Evolutionary conservation across 345 rosid genomes (phyloP).

Genomic region (Dovyalis caffra): DNA sequence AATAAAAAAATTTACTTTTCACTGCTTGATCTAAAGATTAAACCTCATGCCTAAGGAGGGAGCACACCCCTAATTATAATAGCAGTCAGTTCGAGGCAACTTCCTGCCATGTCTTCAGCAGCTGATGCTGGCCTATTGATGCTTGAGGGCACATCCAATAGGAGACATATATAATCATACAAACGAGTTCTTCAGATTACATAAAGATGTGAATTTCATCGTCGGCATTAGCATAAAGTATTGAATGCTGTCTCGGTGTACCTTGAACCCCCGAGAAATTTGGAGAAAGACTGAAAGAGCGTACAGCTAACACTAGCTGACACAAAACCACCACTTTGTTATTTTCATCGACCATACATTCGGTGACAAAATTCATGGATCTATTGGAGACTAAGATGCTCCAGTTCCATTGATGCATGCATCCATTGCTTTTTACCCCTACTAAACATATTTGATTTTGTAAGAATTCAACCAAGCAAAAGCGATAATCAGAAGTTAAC

Average conservation of each 20-base stretch:
- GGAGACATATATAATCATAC: background rate
- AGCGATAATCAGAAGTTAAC: background rate
- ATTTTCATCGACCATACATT: background rate
- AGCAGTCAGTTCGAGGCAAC: no score
- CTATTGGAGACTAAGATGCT: background rate
- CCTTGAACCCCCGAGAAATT: no score
- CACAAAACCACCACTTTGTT: background rate
- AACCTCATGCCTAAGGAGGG: no score
- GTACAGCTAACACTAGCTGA: background rate
- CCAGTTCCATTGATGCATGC: background rate
- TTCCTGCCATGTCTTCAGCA: no score
- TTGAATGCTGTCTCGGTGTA: background rate
- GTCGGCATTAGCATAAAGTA: background rate
- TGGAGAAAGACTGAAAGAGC: no score
- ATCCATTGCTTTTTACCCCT: background rate
- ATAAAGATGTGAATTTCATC: background rate
- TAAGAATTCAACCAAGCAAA: background rate
- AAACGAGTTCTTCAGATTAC: background rate
- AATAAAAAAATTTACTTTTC: no score
- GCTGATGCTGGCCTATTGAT: no score
- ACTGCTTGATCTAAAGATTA: no score
- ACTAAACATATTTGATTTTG: background rate
- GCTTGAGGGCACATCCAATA: no score
- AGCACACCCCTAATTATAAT: no score
- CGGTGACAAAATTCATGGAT: background rate